Evolutionary conservation across 257 asterid genomes (phyloP), one percentile per base, ranked within the genome.

Genomic region (Hygrophila difformis): DNA sequence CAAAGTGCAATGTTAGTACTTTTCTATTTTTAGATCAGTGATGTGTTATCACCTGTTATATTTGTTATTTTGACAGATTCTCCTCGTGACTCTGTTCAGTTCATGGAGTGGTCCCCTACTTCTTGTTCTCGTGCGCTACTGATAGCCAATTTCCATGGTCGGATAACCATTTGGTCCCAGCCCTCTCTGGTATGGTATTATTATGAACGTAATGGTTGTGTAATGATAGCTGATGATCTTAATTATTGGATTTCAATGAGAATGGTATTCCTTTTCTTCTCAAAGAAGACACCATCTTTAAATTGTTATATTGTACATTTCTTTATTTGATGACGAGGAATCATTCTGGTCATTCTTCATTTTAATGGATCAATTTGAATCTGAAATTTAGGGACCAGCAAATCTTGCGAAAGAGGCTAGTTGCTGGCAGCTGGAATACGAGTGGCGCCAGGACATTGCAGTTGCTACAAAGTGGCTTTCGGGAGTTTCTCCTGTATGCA

Each of bases 371-470:
- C 47, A 45, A 39, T 46, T 62, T 72, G 36, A 35, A 52, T 42
- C 61, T 63, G 36, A 48, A 52, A 40, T n/a, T n/a, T 61, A 91
- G 99, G 96, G 87, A 44, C 80, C 99, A 23, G 76, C 80, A 26
- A 80, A 81, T 75, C 79, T 81, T 55, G 96, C 80, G 49, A 81
- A 81, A 69, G 95, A 86, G 66, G 89, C 95, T 60, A 91, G 99
- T 64, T 72, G 92, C 78, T 91, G 99, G 99, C 82, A 78, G 65
- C 76, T 72, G 64, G 99, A 91, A 51, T 80, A 91, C 43, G 96
- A 91, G 62, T 91, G 99, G 99, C 88, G 94, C 12, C 99, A 91
- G 74, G 99, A 91, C 65, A 91, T 86, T 68, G 99, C 96, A 45
- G 99, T 91, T 60, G 92, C 72, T 49, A 86, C 99, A 4, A 91